phyloP scores from a whole-genome alignment of 2,329 filamentous ascomycete genomes.

The Trichoderma sp. region DNA sequence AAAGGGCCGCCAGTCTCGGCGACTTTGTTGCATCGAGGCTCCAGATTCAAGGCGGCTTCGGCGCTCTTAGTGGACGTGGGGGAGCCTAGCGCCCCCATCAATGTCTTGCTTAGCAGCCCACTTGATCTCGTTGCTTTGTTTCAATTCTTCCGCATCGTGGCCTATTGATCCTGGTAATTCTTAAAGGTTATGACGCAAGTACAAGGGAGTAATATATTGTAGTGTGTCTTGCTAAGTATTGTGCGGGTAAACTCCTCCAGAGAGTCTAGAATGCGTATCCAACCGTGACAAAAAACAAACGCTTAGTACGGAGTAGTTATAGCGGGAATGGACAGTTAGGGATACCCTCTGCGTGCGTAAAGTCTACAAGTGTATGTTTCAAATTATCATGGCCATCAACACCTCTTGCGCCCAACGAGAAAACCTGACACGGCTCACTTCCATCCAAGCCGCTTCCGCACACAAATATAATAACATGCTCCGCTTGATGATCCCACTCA shows the following conservation, averaged over 20 bases:
- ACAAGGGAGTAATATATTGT: neutral
- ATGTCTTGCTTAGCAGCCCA: neutral
- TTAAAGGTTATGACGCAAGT: neutral
- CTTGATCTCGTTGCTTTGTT: neutral
- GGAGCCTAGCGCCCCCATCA: neutral
- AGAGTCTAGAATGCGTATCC: neutral
- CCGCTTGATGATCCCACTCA: neutral
- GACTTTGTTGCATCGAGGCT: neutral
- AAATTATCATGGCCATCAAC: conserved; percentile 12
- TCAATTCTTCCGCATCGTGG: neutral
- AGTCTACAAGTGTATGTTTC: conserved; percentile 9
- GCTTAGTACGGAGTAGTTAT: neutral
- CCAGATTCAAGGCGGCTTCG: neutral
- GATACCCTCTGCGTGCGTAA: neutral
- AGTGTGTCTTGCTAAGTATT: no score
- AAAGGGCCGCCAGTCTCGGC: neutral
- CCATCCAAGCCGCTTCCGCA: neutral
- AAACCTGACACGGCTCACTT: neutral
- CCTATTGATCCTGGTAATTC: neutral
- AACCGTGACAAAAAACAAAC: neutral
- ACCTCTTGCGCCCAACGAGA: conserved; percentile 8
- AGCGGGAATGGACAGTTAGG: neutral
- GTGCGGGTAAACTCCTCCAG: neutral
- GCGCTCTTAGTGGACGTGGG: conserved; percentile 4
- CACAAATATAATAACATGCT: neutral